Evolutionary conservation across 2,329 filamentous ascomycete genomes (phyloP).

Genomic region (Catunica adiposa): DNA sequence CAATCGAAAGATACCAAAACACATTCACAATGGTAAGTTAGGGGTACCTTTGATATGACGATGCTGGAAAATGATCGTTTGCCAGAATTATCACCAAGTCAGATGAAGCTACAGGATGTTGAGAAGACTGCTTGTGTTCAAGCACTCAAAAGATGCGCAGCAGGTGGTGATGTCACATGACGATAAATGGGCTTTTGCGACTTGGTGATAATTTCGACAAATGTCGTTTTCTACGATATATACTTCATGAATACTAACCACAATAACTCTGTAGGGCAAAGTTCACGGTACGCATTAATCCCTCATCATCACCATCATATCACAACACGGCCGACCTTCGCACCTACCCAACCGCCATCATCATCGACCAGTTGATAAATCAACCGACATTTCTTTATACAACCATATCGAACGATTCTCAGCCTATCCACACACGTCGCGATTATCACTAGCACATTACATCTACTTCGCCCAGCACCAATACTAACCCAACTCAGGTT

Average conservation of each 20-base stretch:
- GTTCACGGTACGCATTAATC: slow-evolving; percentile 15
- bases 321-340: background rate
- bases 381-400: too few relatives aligned
- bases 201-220: background rate
- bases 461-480: background rate
- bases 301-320: background rate
- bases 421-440: too few relatives aligned
- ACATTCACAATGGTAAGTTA: slow-evolving; percentile 6
- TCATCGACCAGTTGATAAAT: background rate
- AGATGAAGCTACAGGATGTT: background rate
- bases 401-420: too few relatives aligned
- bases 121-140: background rate
- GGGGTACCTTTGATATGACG: background rate
- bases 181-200: background rate
- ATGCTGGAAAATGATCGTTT: background rate
- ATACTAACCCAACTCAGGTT: slow-evolving; percentile 11
- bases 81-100: background rate
- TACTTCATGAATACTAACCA: slow-evolving; percentile 9
- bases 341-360: background rate
- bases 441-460: too few relatives aligned
- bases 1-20: background rate
- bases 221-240: too few relatives aligned
- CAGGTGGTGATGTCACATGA: background rate
- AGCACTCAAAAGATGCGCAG: background rate
- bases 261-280: slow-evolving; percentile 12